Conservation (phyloP, 1,284 basidiomycete species). For the Inonotus obliquus region DNA sequence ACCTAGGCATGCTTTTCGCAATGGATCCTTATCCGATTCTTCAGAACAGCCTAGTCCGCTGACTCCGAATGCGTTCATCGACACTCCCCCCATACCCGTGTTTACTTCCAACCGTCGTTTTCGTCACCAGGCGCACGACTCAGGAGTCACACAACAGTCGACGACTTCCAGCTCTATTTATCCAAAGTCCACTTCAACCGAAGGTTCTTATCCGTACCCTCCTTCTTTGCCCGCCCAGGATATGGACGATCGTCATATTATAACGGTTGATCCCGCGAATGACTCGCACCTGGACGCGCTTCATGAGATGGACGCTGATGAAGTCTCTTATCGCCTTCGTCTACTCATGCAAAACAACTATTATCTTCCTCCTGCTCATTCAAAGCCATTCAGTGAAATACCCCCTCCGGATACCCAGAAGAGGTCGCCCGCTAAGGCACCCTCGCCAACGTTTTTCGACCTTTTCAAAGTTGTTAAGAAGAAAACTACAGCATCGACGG, state of each 20-base stretch:
- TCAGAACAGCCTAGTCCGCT: conserved; percentile 34
- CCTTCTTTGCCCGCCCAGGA: conserved; percentile 44
- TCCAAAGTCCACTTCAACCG: conserved; percentile 58
- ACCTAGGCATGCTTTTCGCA: conserved; percentile 32
- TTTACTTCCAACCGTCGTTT: conserved; percentile 21
- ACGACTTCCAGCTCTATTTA: conserved; percentile 68
- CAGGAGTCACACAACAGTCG: conserved; percentile 47
- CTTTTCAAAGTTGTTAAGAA: conserved; percentile 60
- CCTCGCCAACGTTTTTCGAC: conserved; percentile 60
- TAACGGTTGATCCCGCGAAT: conserved; percentile 44
- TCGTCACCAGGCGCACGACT: conserved; percentile 38
- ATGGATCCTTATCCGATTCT: conserved; percentile 28
- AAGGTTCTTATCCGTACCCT: conserved; percentile 47
- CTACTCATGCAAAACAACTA: conserved; percentile 80
- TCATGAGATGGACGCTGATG: conserved; percentile 65
- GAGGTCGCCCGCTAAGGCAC: conserved; percentile 39
- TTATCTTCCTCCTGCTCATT: conserved; percentile 77
- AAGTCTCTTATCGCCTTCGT: conserved; percentile 75
- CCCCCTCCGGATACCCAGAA: conserved; percentile 28
- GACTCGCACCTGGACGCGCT: conserved; percentile 13
- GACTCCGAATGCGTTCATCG: conserved; percentile 28
- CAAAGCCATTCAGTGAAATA: conserved; percentile 66
- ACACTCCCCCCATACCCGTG: conserved; percentile 25
- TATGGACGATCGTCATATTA: conserved; percentile 37
- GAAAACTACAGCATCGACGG: conserved; percentile 25